Conservation (phyloP, 768 basidiomycete species). For the Mycena chlorophos region DNA sequence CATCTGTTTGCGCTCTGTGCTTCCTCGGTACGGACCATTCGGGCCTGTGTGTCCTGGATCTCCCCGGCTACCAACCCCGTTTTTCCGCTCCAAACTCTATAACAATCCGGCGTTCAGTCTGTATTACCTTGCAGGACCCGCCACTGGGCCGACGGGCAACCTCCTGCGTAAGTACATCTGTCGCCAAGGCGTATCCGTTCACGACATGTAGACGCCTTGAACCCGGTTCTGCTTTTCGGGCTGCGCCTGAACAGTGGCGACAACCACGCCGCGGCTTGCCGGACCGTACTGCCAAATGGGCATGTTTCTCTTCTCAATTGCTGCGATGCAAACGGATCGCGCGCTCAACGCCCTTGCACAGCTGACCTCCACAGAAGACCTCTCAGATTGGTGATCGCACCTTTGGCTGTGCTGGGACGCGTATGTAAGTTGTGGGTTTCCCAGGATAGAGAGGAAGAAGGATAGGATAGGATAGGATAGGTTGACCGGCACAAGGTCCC, state of each 20-base stretch:
- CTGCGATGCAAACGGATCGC: neutral
- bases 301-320: neutral
- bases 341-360: neutral
- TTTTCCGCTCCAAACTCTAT: neutral
- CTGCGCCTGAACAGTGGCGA: too few relatives aligned
- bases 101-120: neutral
- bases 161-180: too few relatives aligned
- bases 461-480: too few relatives aligned
- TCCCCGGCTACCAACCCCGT: neutral
- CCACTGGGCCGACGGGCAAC: neutral
- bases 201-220: too few relatives aligned
- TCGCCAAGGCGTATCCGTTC: too few relatives aligned
- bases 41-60: neutral
- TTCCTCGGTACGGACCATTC: neutral
- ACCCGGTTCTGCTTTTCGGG: too few relatives aligned
- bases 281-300: neutral
- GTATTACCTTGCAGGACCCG: neutral
- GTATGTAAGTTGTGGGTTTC: too few relatives aligned
- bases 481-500: too few relatives aligned
- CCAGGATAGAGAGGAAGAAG: neutral
- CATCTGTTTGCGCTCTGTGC: neutral
- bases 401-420: neutral
- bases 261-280: too few relatives aligned
- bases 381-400: neutral
- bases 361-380: neutral